Conservation (phyloP, 2,329 filamentous ascomycete species). For the Stagonosporopsis cucurbitacearum region DNA sequence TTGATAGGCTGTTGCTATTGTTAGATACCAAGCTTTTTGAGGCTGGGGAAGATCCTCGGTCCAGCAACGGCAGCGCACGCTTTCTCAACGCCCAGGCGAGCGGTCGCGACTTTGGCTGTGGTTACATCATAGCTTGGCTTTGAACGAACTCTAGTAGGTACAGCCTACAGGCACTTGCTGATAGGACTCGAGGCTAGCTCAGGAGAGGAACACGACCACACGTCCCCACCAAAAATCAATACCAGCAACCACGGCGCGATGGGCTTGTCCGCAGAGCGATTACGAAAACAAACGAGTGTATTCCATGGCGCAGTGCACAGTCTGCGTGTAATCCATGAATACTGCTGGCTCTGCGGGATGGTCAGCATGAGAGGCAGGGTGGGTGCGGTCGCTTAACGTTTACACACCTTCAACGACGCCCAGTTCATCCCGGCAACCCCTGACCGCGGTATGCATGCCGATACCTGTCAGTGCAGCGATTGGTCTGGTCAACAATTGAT, state of each 20-base stretch:
- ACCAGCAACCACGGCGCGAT: conserved; percentile 9
- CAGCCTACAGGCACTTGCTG: conserved; percentile 13
- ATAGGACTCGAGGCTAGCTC: conserved; percentile 4
- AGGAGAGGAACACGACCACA: conserved; percentile 7
- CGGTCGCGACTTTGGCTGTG: conserved; percentile 6
- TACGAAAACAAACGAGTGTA: neutral
- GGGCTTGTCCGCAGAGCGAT: neutral
- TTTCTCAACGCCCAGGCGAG: conserved; percentile 6
- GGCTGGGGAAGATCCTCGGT: conserved; percentile 13
- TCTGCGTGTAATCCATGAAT: conserved; percentile 10
- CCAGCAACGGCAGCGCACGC: conserved; percentile 17
- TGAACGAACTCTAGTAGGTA: neutral
- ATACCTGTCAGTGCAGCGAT: conserved; percentile 11
- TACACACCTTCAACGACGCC: conserved; percentile 26
- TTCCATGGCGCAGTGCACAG: conserved; percentile 7
- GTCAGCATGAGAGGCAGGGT: conserved; percentile 12
- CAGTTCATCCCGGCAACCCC: conserved; percentile 19
- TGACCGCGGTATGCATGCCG: conserved; percentile 20
- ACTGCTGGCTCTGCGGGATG: neutral
- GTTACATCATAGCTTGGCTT: conserved; percentile 22
- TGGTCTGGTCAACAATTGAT: conserved; percentile 14
- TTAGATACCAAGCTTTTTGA: conserved; percentile 20
- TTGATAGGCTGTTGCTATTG: conserved; percentile 12
- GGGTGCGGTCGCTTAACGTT: conserved; percentile 15
- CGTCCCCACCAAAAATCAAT: conserved; percentile 14